These are phyloP conservation scores for Porcisia deanei DNA, from an alignment of 208 protist species.

Conservation along the genomic window DNA sequence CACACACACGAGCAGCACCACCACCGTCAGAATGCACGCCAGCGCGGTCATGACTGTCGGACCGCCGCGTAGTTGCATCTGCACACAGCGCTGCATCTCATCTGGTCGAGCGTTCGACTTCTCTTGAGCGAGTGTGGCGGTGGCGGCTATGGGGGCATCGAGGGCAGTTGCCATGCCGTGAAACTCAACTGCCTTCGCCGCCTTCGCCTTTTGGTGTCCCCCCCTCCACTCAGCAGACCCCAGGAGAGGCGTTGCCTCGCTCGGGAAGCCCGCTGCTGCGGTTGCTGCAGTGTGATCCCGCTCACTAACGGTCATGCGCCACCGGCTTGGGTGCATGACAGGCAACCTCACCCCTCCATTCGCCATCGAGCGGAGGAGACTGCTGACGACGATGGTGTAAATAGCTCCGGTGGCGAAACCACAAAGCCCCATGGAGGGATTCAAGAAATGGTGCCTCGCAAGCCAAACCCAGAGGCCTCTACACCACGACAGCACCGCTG, in stretches of 20 bases:
- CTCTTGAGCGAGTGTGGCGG: not conserved
- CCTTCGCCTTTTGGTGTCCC: not conserved
- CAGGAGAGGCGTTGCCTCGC: conserved; percentile 9
- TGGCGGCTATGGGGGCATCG: not conserved
- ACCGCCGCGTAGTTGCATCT: conserved; percentile 27
- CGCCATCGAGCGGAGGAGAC: conserved; percentile 37
- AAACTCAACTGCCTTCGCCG: not conserved
- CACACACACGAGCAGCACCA: conserved; percentile 17
- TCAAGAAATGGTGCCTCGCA: conserved; percentile 8
- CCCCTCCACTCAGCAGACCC: not conserved
- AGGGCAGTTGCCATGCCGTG: not conserved
- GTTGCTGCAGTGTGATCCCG: not conserved
- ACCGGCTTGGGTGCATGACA: conserved; percentile 23
- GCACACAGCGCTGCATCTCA: conserved; percentile 20
- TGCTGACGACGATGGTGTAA: conserved; percentile 33
- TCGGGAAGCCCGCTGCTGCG: not conserved
- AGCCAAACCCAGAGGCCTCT: conserved; percentile 11
- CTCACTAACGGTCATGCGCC: conserved; percentile 29
- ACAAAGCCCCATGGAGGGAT: conserved; percentile 15
- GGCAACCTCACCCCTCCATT: conserved; percentile 40
- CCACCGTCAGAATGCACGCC: conserved; percentile 13
- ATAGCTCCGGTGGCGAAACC: conserved; percentile 25
- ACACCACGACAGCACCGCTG: not conserved
- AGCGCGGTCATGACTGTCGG: conserved; percentile 33
- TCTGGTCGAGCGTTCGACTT: conserved; percentile 1